Evolutionary conservation across 2,329 filamentous ascomycete species (phyloP).

Genomic region (Meredithiella fracta): DNA sequence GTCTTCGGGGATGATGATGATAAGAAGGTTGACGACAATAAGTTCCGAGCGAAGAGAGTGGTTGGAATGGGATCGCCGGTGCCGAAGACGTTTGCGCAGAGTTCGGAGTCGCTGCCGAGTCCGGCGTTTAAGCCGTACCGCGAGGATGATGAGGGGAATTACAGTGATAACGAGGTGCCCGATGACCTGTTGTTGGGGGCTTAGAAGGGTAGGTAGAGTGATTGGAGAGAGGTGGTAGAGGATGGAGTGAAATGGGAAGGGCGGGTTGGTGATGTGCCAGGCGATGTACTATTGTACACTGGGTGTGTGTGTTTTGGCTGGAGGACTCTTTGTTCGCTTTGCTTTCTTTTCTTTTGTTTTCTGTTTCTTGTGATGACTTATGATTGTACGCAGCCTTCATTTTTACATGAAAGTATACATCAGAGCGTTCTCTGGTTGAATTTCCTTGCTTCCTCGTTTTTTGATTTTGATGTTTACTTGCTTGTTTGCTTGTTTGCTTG

Average conservation of each 20-base stretch:
- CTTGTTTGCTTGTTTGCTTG: background rate
- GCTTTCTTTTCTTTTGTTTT: background rate
- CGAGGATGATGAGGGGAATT: conserved; percentile 16
- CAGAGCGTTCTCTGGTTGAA: background rate
- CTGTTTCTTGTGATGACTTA: conserved; percentile 1
- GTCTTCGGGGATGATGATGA: conserved; percentile 8
- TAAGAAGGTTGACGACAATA: conserved; percentile 15
- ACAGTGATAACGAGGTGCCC: conserved; percentile 29
- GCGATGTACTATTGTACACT: conserved; percentile 6
- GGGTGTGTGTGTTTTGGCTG: background rate
- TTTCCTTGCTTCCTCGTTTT: background rate
- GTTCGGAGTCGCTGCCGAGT: conserved; percentile 10
- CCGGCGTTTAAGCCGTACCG: conserved; percentile 13
- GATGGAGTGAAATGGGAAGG: background rate
- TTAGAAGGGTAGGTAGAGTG: background rate
- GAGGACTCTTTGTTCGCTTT: background rate
- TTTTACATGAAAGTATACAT: background rate
- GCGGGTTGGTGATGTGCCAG: background rate
- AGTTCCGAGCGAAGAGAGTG: conserved; percentile 15
- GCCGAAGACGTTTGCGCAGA: conserved; percentile 7
- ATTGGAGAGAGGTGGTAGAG: background rate
- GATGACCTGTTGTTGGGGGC: conserved; percentile 19
- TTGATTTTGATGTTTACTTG: background rate
- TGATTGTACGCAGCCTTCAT: background rate
- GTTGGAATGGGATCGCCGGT: conserved; percentile 7